A percentile compares a stretch with the other conserved stretches of the same genome.
Evolutionary conservation across 768 basidiomycete species (phyloP).

Genomic region (Dacryopinax primogenitus): DNA sequence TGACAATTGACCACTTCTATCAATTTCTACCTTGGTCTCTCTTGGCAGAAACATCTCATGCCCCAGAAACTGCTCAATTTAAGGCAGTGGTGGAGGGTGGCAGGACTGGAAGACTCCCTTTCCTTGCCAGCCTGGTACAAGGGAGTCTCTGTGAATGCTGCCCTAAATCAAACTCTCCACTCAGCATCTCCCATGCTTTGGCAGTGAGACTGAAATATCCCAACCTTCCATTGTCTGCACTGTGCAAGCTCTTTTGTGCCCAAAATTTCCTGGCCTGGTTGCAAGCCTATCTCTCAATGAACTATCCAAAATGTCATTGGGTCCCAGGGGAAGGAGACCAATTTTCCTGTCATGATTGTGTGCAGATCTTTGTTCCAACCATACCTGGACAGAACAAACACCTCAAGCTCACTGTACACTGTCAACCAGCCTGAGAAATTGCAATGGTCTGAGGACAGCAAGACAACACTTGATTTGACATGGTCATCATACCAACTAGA

Average conservation of each 20-base stretch:
- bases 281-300: background rate
- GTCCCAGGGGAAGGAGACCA: background rate
- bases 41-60: background rate
- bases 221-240: slow-evolving; percentile 17
- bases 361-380: background rate
- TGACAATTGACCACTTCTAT: slow-evolving; percentile 25
- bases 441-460: background rate
- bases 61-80: background rate
- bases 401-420: background rate
- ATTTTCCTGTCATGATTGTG: background rate
- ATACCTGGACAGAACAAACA: background rate
- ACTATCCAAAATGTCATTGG: background rate
- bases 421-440: background rate
- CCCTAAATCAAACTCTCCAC: background rate
- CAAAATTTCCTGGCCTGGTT: background rate
- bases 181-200: background rate
- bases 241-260: slow-evolving; percentile 15
- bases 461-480: slow-evolving; percentile 11
- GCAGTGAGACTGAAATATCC: background rate
- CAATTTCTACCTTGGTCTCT: slow-evolving; percentile 24
- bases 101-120: background rate
- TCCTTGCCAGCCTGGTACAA: background rate
- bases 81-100: background rate
- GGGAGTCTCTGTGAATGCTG: background rate
- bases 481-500: slow-evolving; percentile 10